Conservation (phyloP, 177 flowering plant genomes). For the Vitis hybrid region DNA sequence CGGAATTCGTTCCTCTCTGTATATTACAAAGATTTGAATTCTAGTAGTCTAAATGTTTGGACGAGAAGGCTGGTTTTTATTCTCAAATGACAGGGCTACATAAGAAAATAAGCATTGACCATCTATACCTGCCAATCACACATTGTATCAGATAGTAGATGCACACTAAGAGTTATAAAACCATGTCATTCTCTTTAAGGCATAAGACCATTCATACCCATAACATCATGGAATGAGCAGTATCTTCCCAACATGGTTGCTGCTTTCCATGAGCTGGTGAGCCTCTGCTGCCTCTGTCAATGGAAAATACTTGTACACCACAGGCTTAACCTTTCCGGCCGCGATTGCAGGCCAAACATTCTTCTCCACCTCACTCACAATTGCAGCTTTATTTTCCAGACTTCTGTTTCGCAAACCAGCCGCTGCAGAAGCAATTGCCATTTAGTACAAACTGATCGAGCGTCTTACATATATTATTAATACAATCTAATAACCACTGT, state of each 20-base stretch:
- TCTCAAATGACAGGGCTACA: too few relatives aligned
- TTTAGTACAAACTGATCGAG: background rate
- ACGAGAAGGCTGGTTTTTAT: too few relatives aligned
- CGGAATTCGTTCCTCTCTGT: too few relatives aligned
- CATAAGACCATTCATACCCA: background rate
- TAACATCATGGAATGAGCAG: conserved; percentile 54
- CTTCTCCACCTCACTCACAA: conserved; percentile 85
- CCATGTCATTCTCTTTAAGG: too few relatives aligned
- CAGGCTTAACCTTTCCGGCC: conserved; percentile 73
- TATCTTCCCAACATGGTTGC: conserved; percentile 89
- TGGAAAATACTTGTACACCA: conserved; percentile 58
- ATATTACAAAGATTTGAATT: too few relatives aligned
- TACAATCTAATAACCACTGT: too few relatives aligned
- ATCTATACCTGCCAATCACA: too few relatives aligned
- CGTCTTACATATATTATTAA: too few relatives aligned
- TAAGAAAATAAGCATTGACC: too few relatives aligned
- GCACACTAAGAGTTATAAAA: too few relatives aligned
- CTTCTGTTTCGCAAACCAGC: conserved; percentile 72
- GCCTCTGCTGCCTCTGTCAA: conserved; percentile 75
- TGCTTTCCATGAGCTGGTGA: conserved; percentile 78
- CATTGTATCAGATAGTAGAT: too few relatives aligned
- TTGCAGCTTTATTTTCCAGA: conserved; percentile 67
- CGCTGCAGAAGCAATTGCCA: conserved; percentile 36
- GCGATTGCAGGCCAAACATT: conserved; percentile 89
- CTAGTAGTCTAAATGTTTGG: too few relatives aligned